Evolutionary conservation across 2,329 filamentous ascomycete species (phyloP).

Genomic region (Microdochium bolleyi): DNA sequence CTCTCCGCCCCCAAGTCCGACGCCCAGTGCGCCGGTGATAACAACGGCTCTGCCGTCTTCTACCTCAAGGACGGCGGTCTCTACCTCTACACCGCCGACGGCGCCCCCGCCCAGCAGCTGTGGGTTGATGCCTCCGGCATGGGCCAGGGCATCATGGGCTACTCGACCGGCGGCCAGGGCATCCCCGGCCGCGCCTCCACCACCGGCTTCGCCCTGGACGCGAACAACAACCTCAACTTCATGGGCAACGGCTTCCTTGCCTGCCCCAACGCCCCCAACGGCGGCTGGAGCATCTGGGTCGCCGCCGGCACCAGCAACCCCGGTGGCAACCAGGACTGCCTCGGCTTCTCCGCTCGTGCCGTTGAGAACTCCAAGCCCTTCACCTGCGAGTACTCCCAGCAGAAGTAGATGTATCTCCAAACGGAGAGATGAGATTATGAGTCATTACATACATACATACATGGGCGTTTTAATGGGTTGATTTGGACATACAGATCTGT

Average conservation of each 20-base stretch:
- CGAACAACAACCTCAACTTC: constrained; percentile 35
- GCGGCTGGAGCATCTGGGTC: constrained; percentile 32
- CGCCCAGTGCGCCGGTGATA: constrained; percentile 34
- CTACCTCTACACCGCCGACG: constrained; percentile 36
- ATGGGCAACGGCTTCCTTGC: constrained; percentile 36
- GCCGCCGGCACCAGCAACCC: constrained; percentile 21
- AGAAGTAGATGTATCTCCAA: background rate
- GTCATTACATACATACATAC: too few species aligned
- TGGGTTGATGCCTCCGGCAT: constrained; percentile 50
- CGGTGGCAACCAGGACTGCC: constrained; percentile 25
- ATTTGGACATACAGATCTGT: too few species aligned
- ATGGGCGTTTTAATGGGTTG: too few species aligned
- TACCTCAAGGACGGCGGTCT: constrained; percentile 35
- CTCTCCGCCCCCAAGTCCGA: constrained; percentile 34
- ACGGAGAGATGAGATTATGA: too few species aligned
- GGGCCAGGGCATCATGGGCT: constrained; percentile 47
- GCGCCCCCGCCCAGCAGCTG: constrained; percentile 34
- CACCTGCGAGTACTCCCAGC: constrained; percentile 24
- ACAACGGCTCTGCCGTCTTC: constrained; percentile 37
- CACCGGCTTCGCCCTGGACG: constrained; percentile 36
- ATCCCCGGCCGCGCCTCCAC: constrained; percentile 33
- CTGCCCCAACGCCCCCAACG: constrained; percentile 38
- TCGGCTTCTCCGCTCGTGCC: constrained; percentile 23
- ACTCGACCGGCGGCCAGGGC: constrained; percentile 35
- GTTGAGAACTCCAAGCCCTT: constrained; percentile 19